Evolutionary conservation across 2,329 filamentous ascomycete species (phyloP).

Genomic region (Drechslera avenae): DNA sequence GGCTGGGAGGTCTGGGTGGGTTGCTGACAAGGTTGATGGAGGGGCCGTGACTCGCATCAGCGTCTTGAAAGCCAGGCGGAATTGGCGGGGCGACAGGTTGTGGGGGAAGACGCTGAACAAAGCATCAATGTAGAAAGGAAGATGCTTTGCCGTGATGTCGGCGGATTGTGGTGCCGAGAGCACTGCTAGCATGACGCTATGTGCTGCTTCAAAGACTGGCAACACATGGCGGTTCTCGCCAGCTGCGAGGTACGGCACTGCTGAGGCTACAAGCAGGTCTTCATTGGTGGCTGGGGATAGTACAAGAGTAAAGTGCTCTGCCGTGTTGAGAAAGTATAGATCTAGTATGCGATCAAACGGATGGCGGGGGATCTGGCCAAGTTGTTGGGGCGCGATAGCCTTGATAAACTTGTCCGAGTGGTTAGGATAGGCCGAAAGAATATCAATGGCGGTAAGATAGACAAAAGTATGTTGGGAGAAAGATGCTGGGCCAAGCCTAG

Average conservation of each 20-base stretch:
- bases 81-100: constrained; percentile 81
- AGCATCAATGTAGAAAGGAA: constrained; percentile 83
- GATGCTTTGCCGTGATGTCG: constrained; percentile 68
- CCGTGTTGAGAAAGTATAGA: constrained; percentile 84
- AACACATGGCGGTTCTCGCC: constrained; percentile 62
- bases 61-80: constrained; percentile 85
- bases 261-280: constrained; percentile 73
- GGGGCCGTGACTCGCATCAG: constrained; percentile 81
- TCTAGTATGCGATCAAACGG: constrained; percentile 76
- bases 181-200: constrained; percentile 79
- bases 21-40: constrained; percentile 73
- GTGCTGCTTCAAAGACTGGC: constrained; percentile 85
- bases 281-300: constrained; percentile 72
- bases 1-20: constrained; percentile 78
- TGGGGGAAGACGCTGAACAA: constrained; percentile 79
- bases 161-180: constrained; percentile 81
- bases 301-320: constrained; percentile 78
- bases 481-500: constrained; percentile 70
- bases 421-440: constrained; percentile 71
- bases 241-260: constrained; percentile 73
- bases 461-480: constrained; percentile 88
- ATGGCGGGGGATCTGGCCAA: constrained; percentile 64
- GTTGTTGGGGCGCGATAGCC: constrained; percentile 62
- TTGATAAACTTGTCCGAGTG: constrained; percentile 70
- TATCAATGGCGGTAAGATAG: constrained; percentile 80